These are phyloP conservation scores for Aschersonia sp. DNA, from an alignment of 2,329 filamentous ascomycete genomes.

Conservation along the genomic window DNA sequence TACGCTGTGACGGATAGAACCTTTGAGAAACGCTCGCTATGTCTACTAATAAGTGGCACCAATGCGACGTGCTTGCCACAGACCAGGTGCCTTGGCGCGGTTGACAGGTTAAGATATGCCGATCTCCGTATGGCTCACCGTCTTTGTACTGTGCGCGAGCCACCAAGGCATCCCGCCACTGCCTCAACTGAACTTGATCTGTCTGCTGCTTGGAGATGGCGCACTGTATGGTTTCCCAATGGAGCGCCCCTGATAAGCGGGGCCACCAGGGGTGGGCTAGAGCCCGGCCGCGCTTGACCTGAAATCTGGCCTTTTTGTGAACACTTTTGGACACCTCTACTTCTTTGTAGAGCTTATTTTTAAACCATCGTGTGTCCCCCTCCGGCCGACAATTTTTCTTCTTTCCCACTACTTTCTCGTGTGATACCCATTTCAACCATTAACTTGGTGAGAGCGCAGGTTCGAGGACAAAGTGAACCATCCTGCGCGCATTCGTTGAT, in stretches of 20 bases:
- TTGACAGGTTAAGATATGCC: not conserved
- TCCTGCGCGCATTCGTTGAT: no score
- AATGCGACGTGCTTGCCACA: no score
- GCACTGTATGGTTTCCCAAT: not conserved
- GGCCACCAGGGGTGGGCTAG: slow-evolving; percentile 4
- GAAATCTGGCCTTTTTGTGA: slow-evolving; percentile 36
- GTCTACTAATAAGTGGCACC: no score
- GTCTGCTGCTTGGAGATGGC: no score
- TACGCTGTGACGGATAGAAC: no score
- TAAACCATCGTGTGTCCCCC: slow-evolving; percentile 17
- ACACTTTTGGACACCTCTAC: slow-evolving; percentile 28
- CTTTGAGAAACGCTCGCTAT: no score
- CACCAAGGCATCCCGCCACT: no score
- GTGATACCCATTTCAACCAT: not conserved
- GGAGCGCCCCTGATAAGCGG: slow-evolving; percentile 14
- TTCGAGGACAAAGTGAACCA: no score
- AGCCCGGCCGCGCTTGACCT: slow-evolving; percentile 11
- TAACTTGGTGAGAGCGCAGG: no score
- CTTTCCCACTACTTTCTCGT: slow-evolving; percentile 8
- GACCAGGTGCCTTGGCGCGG: not conserved
- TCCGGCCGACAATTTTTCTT: slow-evolving; percentile 10
- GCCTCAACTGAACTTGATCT: no score
- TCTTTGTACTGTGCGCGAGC: not conserved
- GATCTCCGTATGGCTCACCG: not conserved
- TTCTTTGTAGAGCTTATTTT: slow-evolving; percentile 18